Conservation (phyloP, 768 basidiomycete species). For the Sarcodon sp. region DNA sequence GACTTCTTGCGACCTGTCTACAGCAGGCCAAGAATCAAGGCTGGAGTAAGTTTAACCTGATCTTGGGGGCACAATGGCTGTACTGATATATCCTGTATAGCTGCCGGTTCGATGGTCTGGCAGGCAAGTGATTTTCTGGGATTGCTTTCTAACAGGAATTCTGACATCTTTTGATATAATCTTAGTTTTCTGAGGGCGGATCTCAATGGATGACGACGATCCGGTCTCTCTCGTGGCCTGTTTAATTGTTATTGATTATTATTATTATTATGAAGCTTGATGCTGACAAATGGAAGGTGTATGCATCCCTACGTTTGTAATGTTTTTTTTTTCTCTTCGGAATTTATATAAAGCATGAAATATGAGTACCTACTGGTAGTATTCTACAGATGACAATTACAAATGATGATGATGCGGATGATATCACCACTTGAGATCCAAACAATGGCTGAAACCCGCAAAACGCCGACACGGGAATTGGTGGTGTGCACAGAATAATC, state of each 20-base stretch:
- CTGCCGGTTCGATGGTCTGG: conserved; percentile 26
- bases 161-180: neutral
- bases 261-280: no score
- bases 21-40: conserved; percentile 42
- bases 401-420: no score
- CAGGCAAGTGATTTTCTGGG: conserved; percentile 14
- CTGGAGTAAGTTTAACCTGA: conserved; percentile 39
- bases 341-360: no score
- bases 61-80: neutral
- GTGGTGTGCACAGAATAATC: no score
- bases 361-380: no score
- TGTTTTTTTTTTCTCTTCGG: no score
- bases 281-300: no score
- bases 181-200: conserved; percentile 24
- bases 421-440: no score
- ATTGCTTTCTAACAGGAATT: neutral
- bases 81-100: conserved; percentile 10
- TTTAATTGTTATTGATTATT: conserved; percentile 1
- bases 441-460: no score
- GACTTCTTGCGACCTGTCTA: conserved; percentile 46
- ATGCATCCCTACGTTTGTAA: no score
- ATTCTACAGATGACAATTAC: no score
- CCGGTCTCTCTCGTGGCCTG: conserved; percentile 20
- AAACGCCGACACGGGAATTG: no score
- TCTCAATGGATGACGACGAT: conserved; percentile 26